A percentile compares a stretch with the other conserved stretches of the same genome.
Evolutionary conservation across 2,329 filamentous ascomycete species (phyloP).

Genomic region (Aspergillus carbonarius): DNA sequence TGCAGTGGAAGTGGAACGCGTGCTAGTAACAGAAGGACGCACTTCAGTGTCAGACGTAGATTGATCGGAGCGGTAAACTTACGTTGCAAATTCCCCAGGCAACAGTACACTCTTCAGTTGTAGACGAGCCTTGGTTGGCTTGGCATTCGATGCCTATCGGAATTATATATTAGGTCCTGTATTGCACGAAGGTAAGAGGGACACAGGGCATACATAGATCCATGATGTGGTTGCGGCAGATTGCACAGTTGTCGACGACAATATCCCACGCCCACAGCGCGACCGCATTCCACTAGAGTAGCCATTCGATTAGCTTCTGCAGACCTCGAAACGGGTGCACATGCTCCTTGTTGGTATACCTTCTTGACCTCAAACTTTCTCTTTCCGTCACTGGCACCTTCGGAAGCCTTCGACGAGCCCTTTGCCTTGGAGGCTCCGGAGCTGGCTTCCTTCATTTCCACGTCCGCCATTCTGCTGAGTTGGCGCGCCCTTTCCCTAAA

Average conservation of each 20-base stretch:
- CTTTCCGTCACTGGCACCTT: slow-evolving; percentile 65
- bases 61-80: slow-evolving; percentile 42
- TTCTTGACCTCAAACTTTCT: slow-evolving; percentile 99
- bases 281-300: slow-evolving; percentile 88
- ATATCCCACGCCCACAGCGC: slow-evolving; percentile 99
- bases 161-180: slow-evolving; percentile 18
- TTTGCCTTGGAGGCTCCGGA: slow-evolving; percentile 54
- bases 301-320: slow-evolving; percentile 12
- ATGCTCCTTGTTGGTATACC: slow-evolving; percentile 52
- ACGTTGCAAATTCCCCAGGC: slow-evolving; percentile 99
- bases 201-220: slow-evolving; percentile 71
- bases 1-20: slow-evolving; percentile 99
- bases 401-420: slow-evolving; percentile 54
- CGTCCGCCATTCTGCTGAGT: slow-evolving; percentile 73
- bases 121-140: slow-evolving; percentile 95
- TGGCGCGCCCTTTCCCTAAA: slow-evolving; percentile 1
- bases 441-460: slow-evolving; percentile 91
- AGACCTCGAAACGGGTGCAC: not conserved
- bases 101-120: slow-evolving; percentile 96
- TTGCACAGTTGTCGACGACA: slow-evolving; percentile 98
- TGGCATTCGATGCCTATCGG: slow-evolving; percentile 90
- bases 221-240: slow-evolving; percentile 99
- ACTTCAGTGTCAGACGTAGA: slow-evolving; percentile 15
- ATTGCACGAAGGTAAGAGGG: not conserved
- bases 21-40: slow-evolving; percentile 59